Evolutionary conservation across 192 early-diverging fungal species (phyloP).

Genomic region (Coemansia sp.): DNA sequence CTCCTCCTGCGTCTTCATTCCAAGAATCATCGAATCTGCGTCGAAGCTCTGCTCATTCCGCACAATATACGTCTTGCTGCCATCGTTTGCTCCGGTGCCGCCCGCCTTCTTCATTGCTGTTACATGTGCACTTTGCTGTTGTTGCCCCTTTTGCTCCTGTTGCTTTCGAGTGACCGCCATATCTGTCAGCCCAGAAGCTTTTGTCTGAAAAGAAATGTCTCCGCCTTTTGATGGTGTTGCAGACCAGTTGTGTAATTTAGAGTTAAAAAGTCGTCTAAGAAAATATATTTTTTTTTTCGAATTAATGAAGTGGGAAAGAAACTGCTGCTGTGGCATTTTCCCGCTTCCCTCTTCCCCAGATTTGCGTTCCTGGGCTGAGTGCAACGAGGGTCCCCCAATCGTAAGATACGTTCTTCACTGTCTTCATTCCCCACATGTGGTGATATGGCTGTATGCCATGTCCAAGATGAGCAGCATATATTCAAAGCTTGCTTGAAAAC

Average conservation of each 20-base stretch:
- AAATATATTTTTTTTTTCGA: not conserved
- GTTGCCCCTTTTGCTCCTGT: not conserved
- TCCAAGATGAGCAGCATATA: no score
- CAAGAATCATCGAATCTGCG: not conserved
- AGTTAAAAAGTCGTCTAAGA: not conserved
- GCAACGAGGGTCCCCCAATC: not conserved
- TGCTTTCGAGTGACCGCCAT: conserved; percentile 1
- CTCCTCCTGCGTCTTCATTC: not conserved
- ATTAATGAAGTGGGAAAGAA: not conserved
- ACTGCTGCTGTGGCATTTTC: not conserved
- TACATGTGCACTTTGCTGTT: not conserved
- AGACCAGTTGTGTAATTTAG: not conserved
- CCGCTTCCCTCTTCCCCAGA: no score
- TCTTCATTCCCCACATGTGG: not conserved
- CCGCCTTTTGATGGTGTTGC: not conserved
- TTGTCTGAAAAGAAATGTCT: not conserved
- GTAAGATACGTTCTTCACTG: not conserved
- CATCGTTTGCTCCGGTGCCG: not conserved
- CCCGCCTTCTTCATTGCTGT: no score
- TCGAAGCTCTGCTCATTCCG: not conserved
- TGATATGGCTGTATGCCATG: no score
- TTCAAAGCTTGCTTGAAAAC: no score
- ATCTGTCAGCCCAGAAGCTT: not conserved
- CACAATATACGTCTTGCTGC: not conserved
- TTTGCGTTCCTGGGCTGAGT: not conserved